These are phyloP conservation scores for Hymenoscyphus salicellus DNA, from an alignment of 2,329 filamentous ascomycete genomes.

Conservation along the genomic window DNA sequence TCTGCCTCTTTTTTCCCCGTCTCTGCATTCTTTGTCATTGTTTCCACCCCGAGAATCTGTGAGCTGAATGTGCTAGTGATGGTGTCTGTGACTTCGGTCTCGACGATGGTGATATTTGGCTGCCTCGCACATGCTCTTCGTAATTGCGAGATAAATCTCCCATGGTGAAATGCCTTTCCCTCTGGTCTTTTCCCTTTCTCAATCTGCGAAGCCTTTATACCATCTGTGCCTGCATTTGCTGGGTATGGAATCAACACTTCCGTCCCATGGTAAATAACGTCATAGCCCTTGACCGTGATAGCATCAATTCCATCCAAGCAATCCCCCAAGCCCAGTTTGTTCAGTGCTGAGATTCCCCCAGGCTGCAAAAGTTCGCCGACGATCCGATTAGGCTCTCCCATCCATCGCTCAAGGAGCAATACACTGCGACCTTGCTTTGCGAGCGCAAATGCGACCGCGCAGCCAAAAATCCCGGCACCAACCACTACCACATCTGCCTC, in stretches of 20 bases:
- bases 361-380: conserved; percentile 94
- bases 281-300: conserved; percentile 78
- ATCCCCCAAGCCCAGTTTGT: conserved; percentile 73
- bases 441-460: conserved; percentile 77
- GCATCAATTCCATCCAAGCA: conserved; percentile 89
- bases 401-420: conserved; percentile 79
- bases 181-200: conserved; percentile 51
- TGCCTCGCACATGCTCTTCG: conserved; percentile 70
- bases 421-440: conserved; percentile 89
- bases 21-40: conserved; percentile 59
- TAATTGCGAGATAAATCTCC: conserved; percentile 82
- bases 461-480: conserved; percentile 86
- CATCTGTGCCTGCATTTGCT: conserved; percentile 43
- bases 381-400: conserved; percentile 92
- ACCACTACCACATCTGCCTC: conserved; percentile 85
- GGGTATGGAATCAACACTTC: conserved; percentile 79
- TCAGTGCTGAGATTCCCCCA: conserved; percentile 78
- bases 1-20: conserved; percentile 60
- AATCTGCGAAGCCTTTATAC: conserved; percentile 19
- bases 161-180: conserved; percentile 88
- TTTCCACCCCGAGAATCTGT: conserved; percentile 80
- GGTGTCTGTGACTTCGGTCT: conserved; percentile 78
- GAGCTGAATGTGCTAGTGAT: conserved; percentile 66
- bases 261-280: conserved; percentile 76
- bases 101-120: conserved; percentile 83